Evolutionary conservation across 768 basidiomycete species (phyloP).

Genomic region (Rhodosporidiobolus odoratus): DNA sequence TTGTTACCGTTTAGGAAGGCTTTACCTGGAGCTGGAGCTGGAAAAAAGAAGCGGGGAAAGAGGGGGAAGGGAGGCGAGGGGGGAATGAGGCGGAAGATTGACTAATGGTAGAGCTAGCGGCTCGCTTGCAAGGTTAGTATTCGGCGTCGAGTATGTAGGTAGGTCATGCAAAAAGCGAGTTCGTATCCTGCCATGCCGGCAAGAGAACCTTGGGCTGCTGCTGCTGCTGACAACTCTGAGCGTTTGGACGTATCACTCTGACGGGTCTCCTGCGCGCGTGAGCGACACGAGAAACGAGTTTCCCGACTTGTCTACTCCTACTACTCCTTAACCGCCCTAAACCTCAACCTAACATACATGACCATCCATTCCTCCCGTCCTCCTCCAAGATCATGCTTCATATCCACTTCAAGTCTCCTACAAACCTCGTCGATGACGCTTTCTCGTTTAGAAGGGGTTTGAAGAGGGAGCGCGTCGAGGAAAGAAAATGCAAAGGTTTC

Average conservation of each 20-base stretch:
- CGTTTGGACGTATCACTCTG: no score
- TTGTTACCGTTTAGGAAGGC: background rate
- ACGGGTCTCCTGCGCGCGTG: no score
- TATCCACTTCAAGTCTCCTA: conserved; percentile 24
- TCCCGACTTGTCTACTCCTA: background rate
- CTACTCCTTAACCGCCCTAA: conserved; percentile 43
- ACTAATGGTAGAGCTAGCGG: background rate
- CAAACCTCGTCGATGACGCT: conserved; percentile 54
- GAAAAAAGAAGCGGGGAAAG: background rate
- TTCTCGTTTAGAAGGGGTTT: conserved; percentile 56
- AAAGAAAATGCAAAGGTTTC: conserved; percentile 61
- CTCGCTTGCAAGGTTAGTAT: no score
- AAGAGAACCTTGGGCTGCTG: no score
- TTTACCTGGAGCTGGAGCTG: background rate
- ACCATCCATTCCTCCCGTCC: conserved; percentile 55
- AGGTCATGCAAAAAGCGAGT: no score
- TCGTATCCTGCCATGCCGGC: no score
- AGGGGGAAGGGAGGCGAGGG: background rate
- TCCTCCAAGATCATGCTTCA: conserved; percentile 40
- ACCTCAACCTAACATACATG: conserved; percentile 68
- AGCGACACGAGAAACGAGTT: background rate
- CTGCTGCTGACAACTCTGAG: no score
- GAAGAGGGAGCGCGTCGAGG: conserved; percentile 52
- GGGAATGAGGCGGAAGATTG: background rate
- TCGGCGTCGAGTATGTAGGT: no score